A percentile compares a stretch with the other conserved stretches of the same genome.
Conservation (phyloP, 257 asterid genomes). For the Paraleonurus japonicus region DNA sequence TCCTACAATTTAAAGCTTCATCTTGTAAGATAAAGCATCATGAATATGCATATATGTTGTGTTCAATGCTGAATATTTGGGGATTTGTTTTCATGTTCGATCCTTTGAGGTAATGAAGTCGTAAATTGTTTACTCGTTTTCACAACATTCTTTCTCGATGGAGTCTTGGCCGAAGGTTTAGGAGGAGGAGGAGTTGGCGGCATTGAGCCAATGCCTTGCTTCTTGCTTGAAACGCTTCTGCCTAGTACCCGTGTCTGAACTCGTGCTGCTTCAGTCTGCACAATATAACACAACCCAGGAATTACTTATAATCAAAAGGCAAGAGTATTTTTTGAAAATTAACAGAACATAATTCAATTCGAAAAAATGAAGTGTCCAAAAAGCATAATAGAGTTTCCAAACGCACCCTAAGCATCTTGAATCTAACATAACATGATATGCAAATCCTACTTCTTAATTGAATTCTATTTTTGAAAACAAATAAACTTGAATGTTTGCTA, state of each 20-base stretch:
- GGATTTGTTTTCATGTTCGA: slow-evolving; percentile 49
- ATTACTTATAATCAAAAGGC: no score
- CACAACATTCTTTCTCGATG: slow-evolving; percentile 26
- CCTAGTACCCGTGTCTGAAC: slow-evolving; percentile 50
- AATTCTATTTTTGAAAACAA: neutral
- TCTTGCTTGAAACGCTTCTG: slow-evolving; percentile 41
- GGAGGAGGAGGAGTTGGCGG: slow-evolving; percentile 58
- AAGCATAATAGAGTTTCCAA: neutral
- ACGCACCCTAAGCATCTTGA: neutral
- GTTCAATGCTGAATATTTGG: slow-evolving; percentile 53
- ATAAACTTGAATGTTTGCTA: neutral
- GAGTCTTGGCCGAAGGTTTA: slow-evolving; percentile 32
- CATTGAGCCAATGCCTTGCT: slow-evolving; percentile 42
- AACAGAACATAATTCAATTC: no score
- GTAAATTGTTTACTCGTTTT: slow-evolving; percentile 24
- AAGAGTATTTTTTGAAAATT: no score
- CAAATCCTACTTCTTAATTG: neutral
- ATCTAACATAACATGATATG: neutral
- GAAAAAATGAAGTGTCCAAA: no score
- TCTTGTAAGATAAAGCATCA: neutral
- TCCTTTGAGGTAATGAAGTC: slow-evolving; percentile 32
- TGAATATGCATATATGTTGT: neutral
- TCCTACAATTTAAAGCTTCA: neutral
- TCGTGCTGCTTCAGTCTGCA: slow-evolving; percentile 43
- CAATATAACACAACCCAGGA: no score